phyloP scores from a whole-genome alignment of 257 asterid species.

The Ophiorrhiza pumila region DNA sequence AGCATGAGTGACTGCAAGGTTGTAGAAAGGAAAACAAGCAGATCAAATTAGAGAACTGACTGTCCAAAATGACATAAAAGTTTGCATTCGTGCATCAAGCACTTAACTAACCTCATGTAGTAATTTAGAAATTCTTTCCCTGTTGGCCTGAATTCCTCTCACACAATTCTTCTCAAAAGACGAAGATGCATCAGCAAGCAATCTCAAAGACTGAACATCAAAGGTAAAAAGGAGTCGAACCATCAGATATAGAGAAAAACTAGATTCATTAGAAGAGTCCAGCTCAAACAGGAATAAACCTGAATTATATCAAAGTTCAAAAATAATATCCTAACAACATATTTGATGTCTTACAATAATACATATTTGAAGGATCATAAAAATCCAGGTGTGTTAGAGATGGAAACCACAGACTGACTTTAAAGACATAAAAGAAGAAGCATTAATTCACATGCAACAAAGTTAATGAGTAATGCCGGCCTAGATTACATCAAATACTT shows the following conservation, averaged over 20 bases:
- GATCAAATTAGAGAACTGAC: slow-evolving; percentile 17
- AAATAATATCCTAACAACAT: background rate
- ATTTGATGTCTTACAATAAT: background rate
- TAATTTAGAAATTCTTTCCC: slow-evolving; percentile 73
- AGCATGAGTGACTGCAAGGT: slow-evolving; percentile 96
- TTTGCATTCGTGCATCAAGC: slow-evolving; percentile 8
- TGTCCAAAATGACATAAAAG: slow-evolving; percentile 8
- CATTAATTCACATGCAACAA: background rate
- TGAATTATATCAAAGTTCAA: background rate
- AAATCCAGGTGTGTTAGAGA: background rate
- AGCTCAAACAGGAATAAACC: background rate
- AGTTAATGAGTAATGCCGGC: background rate
- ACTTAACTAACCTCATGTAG: slow-evolving; percentile 71
- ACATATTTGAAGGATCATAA: background rate
- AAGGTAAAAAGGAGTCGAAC: slow-evolving; percentile 1
- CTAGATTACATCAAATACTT: background rate
- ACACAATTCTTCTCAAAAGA: slow-evolving; percentile 96
- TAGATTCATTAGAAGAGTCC: background rate
- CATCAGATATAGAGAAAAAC: background rate
- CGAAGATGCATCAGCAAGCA: slow-evolving; percentile 92
- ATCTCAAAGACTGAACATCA: slow-evolving; percentile 66
- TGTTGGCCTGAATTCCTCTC: slow-evolving; percentile 89
- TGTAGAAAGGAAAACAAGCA: slow-evolving; percentile 12
- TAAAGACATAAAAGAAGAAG: background rate
- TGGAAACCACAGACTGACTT: background rate